Evolutionary conservation across 495 filamentous ascomycete species (phyloP), one percentile per base, ranked within the genome.

Genomic region (Talaromyces adpressus): DNA sequence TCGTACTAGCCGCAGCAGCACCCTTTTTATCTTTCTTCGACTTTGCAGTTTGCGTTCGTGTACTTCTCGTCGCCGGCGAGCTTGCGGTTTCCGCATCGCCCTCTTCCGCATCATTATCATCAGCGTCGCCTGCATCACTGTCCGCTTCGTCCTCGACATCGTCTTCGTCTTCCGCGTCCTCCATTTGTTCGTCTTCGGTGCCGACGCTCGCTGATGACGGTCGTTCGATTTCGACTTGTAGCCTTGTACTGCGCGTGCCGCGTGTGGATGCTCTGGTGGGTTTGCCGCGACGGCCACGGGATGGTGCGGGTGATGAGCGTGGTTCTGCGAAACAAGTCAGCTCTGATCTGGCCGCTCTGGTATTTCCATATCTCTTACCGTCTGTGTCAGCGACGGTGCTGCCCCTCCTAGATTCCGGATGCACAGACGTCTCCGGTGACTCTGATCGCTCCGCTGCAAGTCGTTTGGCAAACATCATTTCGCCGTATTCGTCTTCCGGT

Each of bases 401-500:
- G 25, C 78, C 71, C 67, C 77, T 71, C 56, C 75, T 68, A 30
- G 79, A 78, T 18, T 75, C 69, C 29, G 70, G 70, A 71, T 73
- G 70, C 58, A 78, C 69, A 73, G 86, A 81, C 65, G 78, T 77
- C 18, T 80, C 77, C 12, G 84, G 82, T 57, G 89, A 85, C 51
- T 80, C 69, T 73, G 85, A 71, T 70, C 81, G 71, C 78, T 87
- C 79, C 64, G 79, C 77, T 1, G 86, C 88, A 6, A 89, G 74
- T 18, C 89, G 78, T 58, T 83, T 82, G 63, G 82, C 82, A 72
- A 90, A 88, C 78, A 91, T 93, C 65, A 88, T 66, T 1, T 91
- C 87, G 59, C 84, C 86, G 69, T 87, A 97, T 52, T 94, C 89
- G 16, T 89, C 85, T 32, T 84, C 77, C 0, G 91, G 91, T n/a